Base-by-base conservation (phyloP, 108 stramenopile species). In the Fistulifera solaris region DNA sequence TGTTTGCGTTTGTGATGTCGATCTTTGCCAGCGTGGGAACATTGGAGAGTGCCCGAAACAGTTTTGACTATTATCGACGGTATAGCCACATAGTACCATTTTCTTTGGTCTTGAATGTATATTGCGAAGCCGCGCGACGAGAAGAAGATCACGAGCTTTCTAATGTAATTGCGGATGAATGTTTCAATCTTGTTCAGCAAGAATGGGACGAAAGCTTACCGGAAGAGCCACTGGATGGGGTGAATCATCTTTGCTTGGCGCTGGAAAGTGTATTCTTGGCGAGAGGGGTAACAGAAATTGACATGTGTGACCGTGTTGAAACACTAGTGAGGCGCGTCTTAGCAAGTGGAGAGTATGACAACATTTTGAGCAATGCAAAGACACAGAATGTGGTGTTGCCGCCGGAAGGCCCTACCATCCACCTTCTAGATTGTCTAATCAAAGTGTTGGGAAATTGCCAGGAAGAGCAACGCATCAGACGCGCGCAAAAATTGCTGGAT, bases 191-290 rank as follows among this genome's bases (percentile, higher is more conserved):
- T 7, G 15, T 51, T 23, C 50, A 28, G 2, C 19, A 51, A 12
- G 21, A 51, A 27, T 51, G 50, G 50, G 23, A 27, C 22, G 50
- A 27, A 7, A 22, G 27, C 27, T 51, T 22, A n/a, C 50, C 50
- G 50, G 27, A 51, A 21, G 11, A 51, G 21, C 7, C 16, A 5
- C 5, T 21, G 18, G 25, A 51, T n/a, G 21, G 50, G 15, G 27
- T 51, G n/a, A 16, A 3, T n/a, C 50, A 51, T 12, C n/a, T n/a
- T 27, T 24, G 21, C 23, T 22, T 51, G n/a, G 26, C 22, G 24
- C 50, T 51, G 15, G n/a, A 51, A 22, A 10, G 50, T 51, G 2
- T 51, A 5, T n/a, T 27, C 11, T 6, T 51, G n/a, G 50, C 26
- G 5, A 22, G 12, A 6, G 21, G 50, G 22, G 24, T 6, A 16